These are phyloP conservation scores for Fusarium annulatum DNA, from an alignment of 2,329 filamentous ascomycete genomes.

Conservation along the genomic window DNA sequence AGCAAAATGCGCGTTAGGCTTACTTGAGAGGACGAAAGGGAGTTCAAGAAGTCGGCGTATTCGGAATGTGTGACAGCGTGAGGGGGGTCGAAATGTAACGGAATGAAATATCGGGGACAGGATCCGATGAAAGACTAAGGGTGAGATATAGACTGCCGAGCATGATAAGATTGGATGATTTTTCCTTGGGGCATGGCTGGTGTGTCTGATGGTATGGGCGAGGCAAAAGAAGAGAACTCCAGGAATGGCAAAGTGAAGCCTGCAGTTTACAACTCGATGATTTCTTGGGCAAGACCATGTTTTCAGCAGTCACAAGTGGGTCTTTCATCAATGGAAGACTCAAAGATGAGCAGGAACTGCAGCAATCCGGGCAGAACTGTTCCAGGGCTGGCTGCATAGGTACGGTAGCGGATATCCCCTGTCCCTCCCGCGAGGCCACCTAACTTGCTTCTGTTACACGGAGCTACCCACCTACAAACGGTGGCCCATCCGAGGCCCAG, in stretches of 20 bases:
- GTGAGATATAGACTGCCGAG: background rate
- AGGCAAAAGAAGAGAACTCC: background rate
- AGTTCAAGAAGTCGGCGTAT: background rate
- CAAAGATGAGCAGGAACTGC: background rate
- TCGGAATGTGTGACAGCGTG: background rate
- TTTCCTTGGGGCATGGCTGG: background rate
- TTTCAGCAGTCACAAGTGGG: background rate
- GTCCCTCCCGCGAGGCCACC: background rate
- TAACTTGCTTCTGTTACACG: background rate
- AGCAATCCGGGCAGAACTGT: too few relatives aligned
- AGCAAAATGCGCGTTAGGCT: background rate
- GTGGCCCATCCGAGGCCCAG: too few relatives aligned
- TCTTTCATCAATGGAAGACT: background rate
- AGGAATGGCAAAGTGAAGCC: background rate
- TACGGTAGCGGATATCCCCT: background rate
- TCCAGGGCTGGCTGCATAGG: background rate
- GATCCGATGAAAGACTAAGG: background rate
- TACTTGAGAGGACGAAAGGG: background rate
- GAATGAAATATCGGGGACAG: too few relatives aligned
- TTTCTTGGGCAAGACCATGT: background rate
- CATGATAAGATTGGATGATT: fast-evolving
- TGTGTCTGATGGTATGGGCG: background rate
- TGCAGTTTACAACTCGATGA: background rate
- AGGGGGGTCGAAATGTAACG: background rate
- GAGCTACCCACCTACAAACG: background rate